phyloP scores from a whole-genome alignment of 2,329 filamentous ascomycete genomes.

The Colletotrichum cereale region DNA sequence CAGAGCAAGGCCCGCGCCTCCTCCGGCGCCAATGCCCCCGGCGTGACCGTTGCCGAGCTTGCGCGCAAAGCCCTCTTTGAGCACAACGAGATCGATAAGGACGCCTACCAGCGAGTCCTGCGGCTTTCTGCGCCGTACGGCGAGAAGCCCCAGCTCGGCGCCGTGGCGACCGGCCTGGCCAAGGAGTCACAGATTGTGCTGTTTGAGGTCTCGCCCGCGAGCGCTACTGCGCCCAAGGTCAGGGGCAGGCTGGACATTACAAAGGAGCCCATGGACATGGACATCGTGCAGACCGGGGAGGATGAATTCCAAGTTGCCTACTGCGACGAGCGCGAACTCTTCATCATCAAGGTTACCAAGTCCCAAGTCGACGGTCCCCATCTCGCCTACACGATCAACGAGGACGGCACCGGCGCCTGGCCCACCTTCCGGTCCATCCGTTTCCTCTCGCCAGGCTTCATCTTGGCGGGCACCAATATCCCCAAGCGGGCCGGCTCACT shows the following conservation, averaged over 20 bases:
- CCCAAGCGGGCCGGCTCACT: conserved; percentile 69
- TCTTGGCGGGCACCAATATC: conserved; percentile 69
- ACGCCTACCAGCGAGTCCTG: conserved; percentile 70
- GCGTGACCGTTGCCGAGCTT: conserved; percentile 62
- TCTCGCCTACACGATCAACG: conserved; percentile 68
- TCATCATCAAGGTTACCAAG: conserved; percentile 67
- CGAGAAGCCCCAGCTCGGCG: conserved; percentile 72
- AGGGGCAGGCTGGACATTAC: conserved; percentile 64
- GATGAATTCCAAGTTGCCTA: conserved; percentile 80
- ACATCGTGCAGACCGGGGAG: conserved; percentile 73
- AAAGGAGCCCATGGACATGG: conserved; percentile 76
- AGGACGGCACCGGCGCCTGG: conserved; percentile 57
- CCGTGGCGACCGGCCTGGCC: conserved; percentile 82
- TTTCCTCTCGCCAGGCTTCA: conserved; percentile 69
- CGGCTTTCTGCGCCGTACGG: conserved; percentile 63
- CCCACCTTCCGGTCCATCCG: conserved; percentile 70
- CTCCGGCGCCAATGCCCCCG: conserved; percentile 46
- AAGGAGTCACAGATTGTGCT: conserved; percentile 82
- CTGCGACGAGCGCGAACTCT: conserved; percentile 82
- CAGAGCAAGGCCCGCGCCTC: conserved; percentile 52
- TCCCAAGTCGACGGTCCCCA: conserved; percentile 59
- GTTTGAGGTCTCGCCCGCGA: conserved; percentile 74
- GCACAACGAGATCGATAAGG: conserved; percentile 60
- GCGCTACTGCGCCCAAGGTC: conserved; percentile 60
- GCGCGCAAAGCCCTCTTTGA: conserved; percentile 67